Evolutionary conservation across 2,329 filamentous ascomycete species (phyloP).

Genomic region (Taxawa tesnikishii): DNA sequence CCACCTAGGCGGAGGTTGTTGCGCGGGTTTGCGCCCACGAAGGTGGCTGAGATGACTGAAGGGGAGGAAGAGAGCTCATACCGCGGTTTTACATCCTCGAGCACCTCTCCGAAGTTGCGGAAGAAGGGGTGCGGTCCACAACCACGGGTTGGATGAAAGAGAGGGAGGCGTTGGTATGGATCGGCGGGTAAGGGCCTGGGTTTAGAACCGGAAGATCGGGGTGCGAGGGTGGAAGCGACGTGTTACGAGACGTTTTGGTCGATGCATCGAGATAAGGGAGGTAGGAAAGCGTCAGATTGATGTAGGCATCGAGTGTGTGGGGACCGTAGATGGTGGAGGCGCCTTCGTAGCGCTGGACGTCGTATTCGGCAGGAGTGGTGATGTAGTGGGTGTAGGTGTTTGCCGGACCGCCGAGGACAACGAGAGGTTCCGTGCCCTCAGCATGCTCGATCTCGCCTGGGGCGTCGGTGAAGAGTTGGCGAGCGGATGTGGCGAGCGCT

Average conservation of each 20-base stretch:
- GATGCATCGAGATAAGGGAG: slow-evolving; percentile 51
- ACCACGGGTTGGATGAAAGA: slow-evolving; percentile 73
- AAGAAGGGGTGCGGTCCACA: slow-evolving; percentile 56
- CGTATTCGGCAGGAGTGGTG: slow-evolving; percentile 67
- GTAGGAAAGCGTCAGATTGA: slow-evolving; percentile 69
- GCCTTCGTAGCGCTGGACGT: slow-evolving; percentile 85
- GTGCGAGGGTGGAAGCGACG: slow-evolving; percentile 21
- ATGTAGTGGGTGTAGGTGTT: slow-evolving; percentile 86
- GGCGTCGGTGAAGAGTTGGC: slow-evolving; percentile 31
- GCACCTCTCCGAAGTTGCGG: slow-evolving; percentile 58
- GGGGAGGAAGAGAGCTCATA: slow-evolving; percentile 43
- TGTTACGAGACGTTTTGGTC: slow-evolving; percentile 11
- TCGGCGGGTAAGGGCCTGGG: slow-evolving; percentile 54
- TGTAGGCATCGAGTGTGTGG: slow-evolving; percentile 72
- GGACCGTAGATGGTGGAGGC: slow-evolving; percentile 81
- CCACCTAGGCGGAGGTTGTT: slow-evolving; percentile 72
- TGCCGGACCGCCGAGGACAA: slow-evolving; percentile 76
- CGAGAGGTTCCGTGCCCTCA: slow-evolving; percentile 52
- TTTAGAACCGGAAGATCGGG: slow-evolving; percentile 20
- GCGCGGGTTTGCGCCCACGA: slow-evolving; percentile 79
- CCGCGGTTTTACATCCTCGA: slow-evolving; percentile 39
- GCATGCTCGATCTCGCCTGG: slow-evolving; percentile 27
- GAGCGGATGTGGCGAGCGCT: slow-evolving; percentile 38
- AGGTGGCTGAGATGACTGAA: slow-evolving; percentile 55
- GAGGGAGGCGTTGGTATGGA: slow-evolving; percentile 64